Evolutionary conservation across 768 basidiomycete genomes (phyloP), one percentile per base, ranked within the genome.

Genomic region (Rickenella mellea): DNA sequence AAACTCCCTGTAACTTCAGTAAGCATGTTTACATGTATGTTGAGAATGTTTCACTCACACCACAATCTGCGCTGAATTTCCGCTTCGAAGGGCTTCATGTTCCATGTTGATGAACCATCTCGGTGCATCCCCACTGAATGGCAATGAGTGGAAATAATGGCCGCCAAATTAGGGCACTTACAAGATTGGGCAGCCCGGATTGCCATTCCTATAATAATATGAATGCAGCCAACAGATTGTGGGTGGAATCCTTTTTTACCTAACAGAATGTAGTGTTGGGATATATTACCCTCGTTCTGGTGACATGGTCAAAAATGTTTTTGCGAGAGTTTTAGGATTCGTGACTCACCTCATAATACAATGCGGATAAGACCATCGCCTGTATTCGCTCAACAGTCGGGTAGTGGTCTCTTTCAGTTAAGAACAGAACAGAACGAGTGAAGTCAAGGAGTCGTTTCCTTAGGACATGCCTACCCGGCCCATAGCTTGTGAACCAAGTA

Each of bases 141-240:
- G 6, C n/a, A 22, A 32, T 43, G 6, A 48, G 32, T 8, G 2
- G 7, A 27, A 6, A 27, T 27, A 27, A n/a, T 14, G 17, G 27
- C 8, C 4, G 14, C 17, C 28, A 45, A 15, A 47, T 12, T 22
- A 15, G 25, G 15, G 40, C 24, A 40, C 48, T 19, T 46, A 54
- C 53, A 41, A 21, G 47, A 48, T 37, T 54, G 53, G 6, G 53
- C 53, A 47, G 49, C 51, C 12, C 53, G 52, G 37, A 54, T 51
- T 6, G 53, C 53, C 10, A 48, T 8, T 19, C 41, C 43, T 45
- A 31, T 20, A 27, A 15, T 41, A 22, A 3, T 2, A 3, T 44
- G 17, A 42, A 3, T 41, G 5, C 9, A 24, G 25, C 26, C 12
- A 6, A 28, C 43, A 43, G n/a, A n/a, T n/a, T n/a, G n/a, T n/a